phyloP scores from a whole-genome alignment of 108 stramenopile genomes.

The Poteriospumella lacustris region DNA sequence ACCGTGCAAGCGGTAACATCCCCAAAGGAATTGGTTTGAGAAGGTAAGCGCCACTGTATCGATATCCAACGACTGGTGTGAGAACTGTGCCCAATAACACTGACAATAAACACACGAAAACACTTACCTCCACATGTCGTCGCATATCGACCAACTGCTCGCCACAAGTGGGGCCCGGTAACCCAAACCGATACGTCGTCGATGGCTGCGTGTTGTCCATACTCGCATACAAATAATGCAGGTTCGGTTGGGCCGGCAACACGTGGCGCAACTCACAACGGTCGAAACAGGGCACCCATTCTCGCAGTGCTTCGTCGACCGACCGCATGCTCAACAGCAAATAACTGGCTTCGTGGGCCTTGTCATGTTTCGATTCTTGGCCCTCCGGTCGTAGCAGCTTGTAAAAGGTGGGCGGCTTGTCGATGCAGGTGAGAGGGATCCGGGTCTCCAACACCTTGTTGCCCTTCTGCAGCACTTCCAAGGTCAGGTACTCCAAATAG shows the following conservation, averaged over 20 bases:
- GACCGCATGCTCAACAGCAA: too few species aligned
- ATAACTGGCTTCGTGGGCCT: not conserved
- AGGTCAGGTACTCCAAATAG: not conserved
- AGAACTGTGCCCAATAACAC: not conserved
- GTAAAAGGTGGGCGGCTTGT: not conserved
- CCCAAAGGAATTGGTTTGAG: not conserved
- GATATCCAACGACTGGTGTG: not conserved
- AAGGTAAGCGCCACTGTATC: not conserved
- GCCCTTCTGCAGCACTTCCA: slow-evolving; percentile 9
- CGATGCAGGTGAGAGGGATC: not conserved
- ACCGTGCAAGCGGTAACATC: not conserved
- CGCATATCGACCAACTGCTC: not conserved
- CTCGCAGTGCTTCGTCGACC: too few species aligned
- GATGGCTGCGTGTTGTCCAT: not conserved
- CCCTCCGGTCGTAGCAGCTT: not conserved
- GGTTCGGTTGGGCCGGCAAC: not conserved
- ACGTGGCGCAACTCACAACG: too few species aligned
- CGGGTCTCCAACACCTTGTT: not conserved
- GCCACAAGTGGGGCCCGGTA: slow-evolving; percentile 3
- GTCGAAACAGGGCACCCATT: not conserved
- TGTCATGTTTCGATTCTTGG: not conserved
- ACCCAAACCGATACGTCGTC: not conserved
- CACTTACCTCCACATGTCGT: slow-evolving; percentile 20
- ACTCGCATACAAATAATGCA: not conserved
- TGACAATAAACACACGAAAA: not conserved